Conservation (phyloP, 2,329 filamentous ascomycete genomes). For the Byssothecium circinans region DNA sequence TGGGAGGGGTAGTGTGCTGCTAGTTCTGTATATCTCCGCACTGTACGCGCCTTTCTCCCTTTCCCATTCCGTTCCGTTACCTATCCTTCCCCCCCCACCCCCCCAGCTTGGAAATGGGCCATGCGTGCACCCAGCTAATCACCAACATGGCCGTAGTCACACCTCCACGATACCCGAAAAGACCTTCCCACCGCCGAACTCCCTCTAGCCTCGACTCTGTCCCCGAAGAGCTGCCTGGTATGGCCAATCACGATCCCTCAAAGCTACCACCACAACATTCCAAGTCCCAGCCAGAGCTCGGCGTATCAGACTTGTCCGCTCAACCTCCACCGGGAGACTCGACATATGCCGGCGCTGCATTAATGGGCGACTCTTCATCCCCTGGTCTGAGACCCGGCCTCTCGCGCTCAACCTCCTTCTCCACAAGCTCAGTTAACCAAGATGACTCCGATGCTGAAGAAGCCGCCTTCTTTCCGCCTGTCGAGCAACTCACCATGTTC, state of each 20-base stretch:
- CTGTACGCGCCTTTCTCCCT: constrained; percentile 1
- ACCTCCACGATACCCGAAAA: constrained; percentile 24
- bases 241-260: constrained; percentile 26
- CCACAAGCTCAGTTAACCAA: constrained; percentile 81
- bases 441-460: constrained; percentile 80
- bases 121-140: no score
- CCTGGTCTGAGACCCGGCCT: constrained; percentile 56
- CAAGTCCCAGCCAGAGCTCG: constrained; percentile 35
- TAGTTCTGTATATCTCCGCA: constrained; percentile 5
- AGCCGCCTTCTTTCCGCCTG: constrained; percentile 65
- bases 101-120: no score
- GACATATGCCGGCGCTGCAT: constrained; percentile 27
- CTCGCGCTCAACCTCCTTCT: constrained; percentile 79
- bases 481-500: constrained; percentile 88
- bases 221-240: constrained; percentile 32
- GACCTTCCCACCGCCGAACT: constrained; percentile 32
- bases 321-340: constrained; percentile 28
- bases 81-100: no score
- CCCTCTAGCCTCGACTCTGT: constrained; percentile 34
- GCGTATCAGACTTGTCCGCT: constrained; percentile 27
- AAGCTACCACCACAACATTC: constrained; percentile 18
- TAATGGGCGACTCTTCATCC: constrained; percentile 45
- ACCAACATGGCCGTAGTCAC: constrained; percentile 37
- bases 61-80: no score
- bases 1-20: constrained; percentile 1